Evolutionary conservation across 306 rosid species (phyloP).

Genomic region (Prunus davidiana): DNA sequence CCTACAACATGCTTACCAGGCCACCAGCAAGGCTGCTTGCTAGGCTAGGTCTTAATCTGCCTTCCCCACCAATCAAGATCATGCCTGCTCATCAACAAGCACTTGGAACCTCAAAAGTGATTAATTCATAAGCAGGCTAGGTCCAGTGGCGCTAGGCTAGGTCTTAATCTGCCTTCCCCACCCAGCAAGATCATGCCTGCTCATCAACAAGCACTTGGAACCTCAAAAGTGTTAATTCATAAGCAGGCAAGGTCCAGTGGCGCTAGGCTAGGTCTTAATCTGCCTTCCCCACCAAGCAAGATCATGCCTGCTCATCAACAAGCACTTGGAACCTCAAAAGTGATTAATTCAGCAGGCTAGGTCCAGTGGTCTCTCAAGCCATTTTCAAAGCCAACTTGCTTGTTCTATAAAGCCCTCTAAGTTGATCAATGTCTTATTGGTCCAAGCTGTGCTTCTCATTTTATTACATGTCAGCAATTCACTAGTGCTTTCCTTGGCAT

Average conservation of each 20-base stretch:
- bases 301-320: constrained; percentile 25
- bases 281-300: constrained; percentile 24
- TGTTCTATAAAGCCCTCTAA: constrained; percentile 14
- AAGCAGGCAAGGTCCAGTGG: constrained; percentile 4
- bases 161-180: constrained; percentile 28
- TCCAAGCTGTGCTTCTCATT: constrained; percentile 35
- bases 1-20: constrained; percentile 23
- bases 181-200: constrained; percentile 20
- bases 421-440: constrained; percentile 10
- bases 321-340: neutral
- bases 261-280: constrained; percentile 15
- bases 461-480: neutral
- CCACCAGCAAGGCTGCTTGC: neutral
- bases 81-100: constrained; percentile 25
- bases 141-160: neutral
- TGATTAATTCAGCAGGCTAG: neutral
- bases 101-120: neutral
- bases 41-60: constrained; percentile 5
- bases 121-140: neutral
- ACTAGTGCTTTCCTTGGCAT: constrained; percentile 11
- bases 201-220: constrained; percentile 21
- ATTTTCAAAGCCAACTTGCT: constrained; percentile 20
- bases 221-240: neutral
- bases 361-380: neutral
- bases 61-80: constrained; percentile 24